Evolutionary conservation across 2,329 filamentous ascomycete species (phyloP), one percentile per base, ranked within the genome.

Genomic region (Pseudonectria buxi): DNA sequence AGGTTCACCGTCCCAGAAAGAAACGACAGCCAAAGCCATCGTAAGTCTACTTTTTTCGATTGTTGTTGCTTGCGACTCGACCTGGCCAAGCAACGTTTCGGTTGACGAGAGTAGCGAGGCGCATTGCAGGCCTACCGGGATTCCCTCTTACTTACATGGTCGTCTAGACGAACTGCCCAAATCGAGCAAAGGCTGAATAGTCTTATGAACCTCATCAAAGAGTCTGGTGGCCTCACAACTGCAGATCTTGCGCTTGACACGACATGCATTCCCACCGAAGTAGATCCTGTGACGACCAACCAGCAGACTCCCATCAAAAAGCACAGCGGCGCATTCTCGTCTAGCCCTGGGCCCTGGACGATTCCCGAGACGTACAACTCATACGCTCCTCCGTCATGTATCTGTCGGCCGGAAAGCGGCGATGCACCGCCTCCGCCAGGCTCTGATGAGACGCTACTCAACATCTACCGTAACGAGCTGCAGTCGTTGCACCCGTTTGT

Each of bases 11-110:
- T 15, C 67, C 67, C 4, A 61, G 71, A 22, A 74, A 74, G 53
- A 74, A 73, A 57, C 60, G 71, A 44, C 64, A 68, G 24, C 58
- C 56, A 24, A 71, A 67, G 39, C 65, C 68, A 24, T 73, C 69
- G 70, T 73, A 55, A 61, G 69, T 63, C n/a, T n/a, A n/a, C n/a
- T n/a, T n/a, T n/a, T n/a, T n/a, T n/a, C n/a, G n/a, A n/a, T n/a
- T n/a, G n/a, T n/a, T n/a, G n/a, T n/a, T n/a, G n/a, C n/a, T n/a
- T n/a, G n/a, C n/a, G n/a, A n/a, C n/a, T n/a, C n/a, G n/a, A n/a
- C n/a, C n/a, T n/a, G n/a, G n/a, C n/a, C n/a, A n/a, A n/a, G n/a
- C n/a, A n/a, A n/a, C n/a, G n/a, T n/a, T n/a, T n/a, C n/a, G n/a
- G n/a, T n/a, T n/a, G n/a, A n/a, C n/a, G n/a, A n/a, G n/a, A n/a